A percentile compares a stretch with the other conserved stretches of the same genome.
Evolutionary conservation across 768 basidiomycete species (phyloP).

Genomic region (Suillus ampliporus): DNA sequence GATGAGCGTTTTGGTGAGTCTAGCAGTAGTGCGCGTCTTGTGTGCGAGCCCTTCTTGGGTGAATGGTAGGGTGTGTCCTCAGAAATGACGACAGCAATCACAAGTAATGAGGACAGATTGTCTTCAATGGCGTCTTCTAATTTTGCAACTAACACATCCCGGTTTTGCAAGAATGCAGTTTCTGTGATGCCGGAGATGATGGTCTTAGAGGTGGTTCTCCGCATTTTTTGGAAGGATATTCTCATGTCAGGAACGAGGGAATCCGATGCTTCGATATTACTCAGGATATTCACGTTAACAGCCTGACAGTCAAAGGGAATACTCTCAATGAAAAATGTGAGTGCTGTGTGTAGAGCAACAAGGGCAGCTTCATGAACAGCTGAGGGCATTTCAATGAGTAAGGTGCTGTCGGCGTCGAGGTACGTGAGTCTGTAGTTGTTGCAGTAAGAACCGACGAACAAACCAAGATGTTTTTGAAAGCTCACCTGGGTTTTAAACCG

Average conservation of each 20-base stretch:
- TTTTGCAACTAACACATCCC: rapidly evolving
- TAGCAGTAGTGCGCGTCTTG: no score
- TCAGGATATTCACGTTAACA: background rate
- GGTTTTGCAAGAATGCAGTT: background rate
- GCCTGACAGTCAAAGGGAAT: background rate
- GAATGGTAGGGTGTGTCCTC: no score
- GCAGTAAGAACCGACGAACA: background rate
- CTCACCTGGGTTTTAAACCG: background rate
- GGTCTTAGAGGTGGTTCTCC: background rate
- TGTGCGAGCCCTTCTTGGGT: no score
- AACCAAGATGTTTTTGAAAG: background rate
- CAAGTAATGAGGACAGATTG: no score
- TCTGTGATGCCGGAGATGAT: background rate
- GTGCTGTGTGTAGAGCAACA: no score
- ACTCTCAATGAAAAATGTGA: no score
- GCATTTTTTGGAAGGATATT: background rate
- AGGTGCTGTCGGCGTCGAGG: background rate
- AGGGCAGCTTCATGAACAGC: background rate
- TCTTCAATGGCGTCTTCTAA: no score
- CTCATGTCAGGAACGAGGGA: background rate
- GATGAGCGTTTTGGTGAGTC: no score
- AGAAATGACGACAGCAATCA: no score
- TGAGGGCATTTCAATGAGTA: background rate
- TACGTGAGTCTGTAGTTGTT: background rate
- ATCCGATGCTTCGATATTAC: background rate